A percentile compares a stretch with the other conserved stretches of the same genome.
phyloP scores from a whole-genome alignment of 1,284 basidiomycete genomes.

The Cryptococcus sp. region DNA sequence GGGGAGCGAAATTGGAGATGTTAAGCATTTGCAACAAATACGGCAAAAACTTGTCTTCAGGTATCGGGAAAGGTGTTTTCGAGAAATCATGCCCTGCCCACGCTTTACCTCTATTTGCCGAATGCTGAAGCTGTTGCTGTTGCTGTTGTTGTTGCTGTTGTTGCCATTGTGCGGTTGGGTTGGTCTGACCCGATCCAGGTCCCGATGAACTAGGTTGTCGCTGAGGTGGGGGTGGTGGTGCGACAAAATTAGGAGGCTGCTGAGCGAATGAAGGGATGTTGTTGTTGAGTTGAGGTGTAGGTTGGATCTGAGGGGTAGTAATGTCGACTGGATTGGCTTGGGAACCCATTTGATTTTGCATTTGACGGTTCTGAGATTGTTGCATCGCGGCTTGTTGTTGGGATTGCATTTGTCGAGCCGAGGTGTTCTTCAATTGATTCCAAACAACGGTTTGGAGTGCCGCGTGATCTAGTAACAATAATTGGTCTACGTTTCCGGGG shows the following conservation, averaged over 20 bases:
- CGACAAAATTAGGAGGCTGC: neutral
- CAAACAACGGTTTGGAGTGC: neutral
- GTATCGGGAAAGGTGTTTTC: slow-evolving; percentile 10
- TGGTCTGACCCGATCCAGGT: neutral
- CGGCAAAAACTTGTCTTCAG: slow-evolving; percentile 13
- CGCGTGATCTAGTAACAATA: neutral
- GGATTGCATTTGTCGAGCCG: neutral
- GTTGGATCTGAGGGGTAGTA: neutral
- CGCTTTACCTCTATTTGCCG: slow-evolving; percentile 4
- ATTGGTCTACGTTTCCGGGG: neutral
- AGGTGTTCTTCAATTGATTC: neutral
- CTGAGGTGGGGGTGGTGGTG: slow-evolving; percentile 1
- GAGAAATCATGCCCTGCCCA: slow-evolving; percentile 16
- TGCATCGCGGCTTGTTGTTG: neutral
- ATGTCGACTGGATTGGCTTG: neutral
- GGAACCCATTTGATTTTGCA: neutral
- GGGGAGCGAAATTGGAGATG: slow-evolving; percentile 5
- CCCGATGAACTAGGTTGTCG: slow-evolving; percentile 1
- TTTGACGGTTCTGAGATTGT: slow-evolving; percentile 1
- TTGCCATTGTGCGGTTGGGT: slow-evolving; percentile 1
- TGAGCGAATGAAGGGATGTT: neutral
- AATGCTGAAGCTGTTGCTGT: neutral
- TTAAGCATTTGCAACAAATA: slow-evolving; percentile 7
- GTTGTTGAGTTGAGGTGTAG: neutral
- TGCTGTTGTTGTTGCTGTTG: slow-evolving; percentile 3